Conservation (phyloP, 352 stramenopile species). For the Globisporangium paddicum region DNA sequence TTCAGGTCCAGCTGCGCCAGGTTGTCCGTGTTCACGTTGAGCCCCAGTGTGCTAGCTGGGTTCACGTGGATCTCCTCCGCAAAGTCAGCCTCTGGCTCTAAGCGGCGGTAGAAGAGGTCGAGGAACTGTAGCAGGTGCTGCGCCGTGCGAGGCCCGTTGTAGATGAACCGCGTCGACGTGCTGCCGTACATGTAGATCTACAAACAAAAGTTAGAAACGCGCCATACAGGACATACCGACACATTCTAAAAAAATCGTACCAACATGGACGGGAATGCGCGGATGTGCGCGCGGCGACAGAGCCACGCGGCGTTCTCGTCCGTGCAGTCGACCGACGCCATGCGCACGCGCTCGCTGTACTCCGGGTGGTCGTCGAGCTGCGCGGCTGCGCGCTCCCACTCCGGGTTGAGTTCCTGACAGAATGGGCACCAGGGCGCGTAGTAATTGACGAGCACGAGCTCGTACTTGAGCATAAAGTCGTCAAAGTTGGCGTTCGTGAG, state of each 20-base stretch:
- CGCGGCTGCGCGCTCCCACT: slow-evolving; percentile 70
- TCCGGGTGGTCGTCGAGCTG: slow-evolving; percentile 71
- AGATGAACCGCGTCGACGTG: slow-evolving; percentile 75
- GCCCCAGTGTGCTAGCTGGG: slow-evolving; percentile 27
- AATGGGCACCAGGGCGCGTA: slow-evolving; percentile 82
- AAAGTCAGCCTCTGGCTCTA: slow-evolving; percentile 77
- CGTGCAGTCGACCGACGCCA: slow-evolving; percentile 80
- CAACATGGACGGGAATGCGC: slow-evolving; percentile 80
- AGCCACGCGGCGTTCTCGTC: slow-evolving; percentile 54
- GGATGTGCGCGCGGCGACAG: slow-evolving; percentile 67
- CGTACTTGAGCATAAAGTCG: slow-evolving; percentile 80
- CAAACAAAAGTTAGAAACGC: background rate
- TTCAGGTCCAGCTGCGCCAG: slow-evolving; percentile 43
- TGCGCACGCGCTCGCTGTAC: slow-evolving; percentile 72
- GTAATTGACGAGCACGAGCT: slow-evolving; percentile 83
- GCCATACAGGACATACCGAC: background rate
- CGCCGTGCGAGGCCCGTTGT: slow-evolving; percentile 70
- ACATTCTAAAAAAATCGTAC: background rate
- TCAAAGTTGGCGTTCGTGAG: slow-evolving; percentile 64
- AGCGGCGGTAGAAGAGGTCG: slow-evolving; percentile 77
- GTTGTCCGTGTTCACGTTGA: slow-evolving; percentile 58
- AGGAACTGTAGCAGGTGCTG: slow-evolving; percentile 77
- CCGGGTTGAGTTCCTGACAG: slow-evolving; percentile 66
- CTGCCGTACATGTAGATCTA: slow-evolving; percentile 84
- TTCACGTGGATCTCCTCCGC: slow-evolving; percentile 72